Base-by-base conservation (phyloP, 805 yeast genomes). In the Wilhelminamyces savonicus region DNA sequence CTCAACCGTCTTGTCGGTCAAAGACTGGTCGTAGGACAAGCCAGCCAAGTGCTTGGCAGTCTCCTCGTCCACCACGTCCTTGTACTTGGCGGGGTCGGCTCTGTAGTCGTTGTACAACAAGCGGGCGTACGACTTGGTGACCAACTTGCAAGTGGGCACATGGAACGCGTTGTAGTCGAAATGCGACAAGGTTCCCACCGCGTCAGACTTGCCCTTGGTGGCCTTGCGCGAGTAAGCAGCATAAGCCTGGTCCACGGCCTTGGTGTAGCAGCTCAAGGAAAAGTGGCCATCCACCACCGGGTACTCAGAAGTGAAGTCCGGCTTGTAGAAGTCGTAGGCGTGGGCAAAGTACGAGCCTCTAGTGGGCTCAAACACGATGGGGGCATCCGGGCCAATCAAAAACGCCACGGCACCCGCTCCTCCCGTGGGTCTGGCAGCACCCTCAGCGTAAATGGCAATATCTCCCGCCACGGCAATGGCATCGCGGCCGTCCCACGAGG, bases 381-480 rank as follows among this genome's bases (percentile, higher is more conserved):
- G 98, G 23, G 98, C 97, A 55, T 92, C 95, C 30, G 97, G 95
- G 29, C 98, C 98, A 50, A 92, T 84, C 56, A 83, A 76, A 54
- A 92, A 50, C 25, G 98, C 98, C 37, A 90, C 94, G 27, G 94
- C 73, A 56, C 98, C 98, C 32, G 94, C 97, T 69, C 98, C 98
- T 60, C 98, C 98, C 31, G 98, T 92, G 54, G 98, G 98, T 73
- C 98, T 82, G 34, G 98, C 98, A 22, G 94, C 82, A 57, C 98
- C 98, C 66, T 88, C 76, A 50, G 88, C 87, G 64, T 92, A 92
- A 46, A 92, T 80, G 53, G 98, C 98, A 59, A 92, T 92, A 63
- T 92, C 98, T 62, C 97, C 97, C 55, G 92, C 79, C 14, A 90
- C 95, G 33, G 90, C 98, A 50, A 92, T 76, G 33, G 97, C 97